These are phyloP conservation scores for Sarocladium strictum DNA, from an alignment of 2,329 filamentous ascomycete genomes.

Conservation along the genomic window DNA sequence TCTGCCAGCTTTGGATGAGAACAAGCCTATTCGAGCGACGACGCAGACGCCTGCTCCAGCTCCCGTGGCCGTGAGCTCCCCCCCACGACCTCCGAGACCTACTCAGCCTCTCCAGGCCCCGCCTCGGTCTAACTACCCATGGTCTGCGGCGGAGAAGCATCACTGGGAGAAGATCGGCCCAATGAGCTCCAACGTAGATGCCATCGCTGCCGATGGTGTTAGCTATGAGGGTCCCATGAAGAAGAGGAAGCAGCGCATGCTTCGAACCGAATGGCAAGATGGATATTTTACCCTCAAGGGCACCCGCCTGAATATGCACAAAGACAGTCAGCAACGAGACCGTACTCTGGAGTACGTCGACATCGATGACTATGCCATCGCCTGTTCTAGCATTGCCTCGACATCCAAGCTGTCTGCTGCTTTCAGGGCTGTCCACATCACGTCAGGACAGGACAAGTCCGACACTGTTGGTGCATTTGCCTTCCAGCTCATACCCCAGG, in stretches of 20 bases:
- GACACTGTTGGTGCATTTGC: conserved; percentile 64
- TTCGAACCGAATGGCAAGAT: conserved; percentile 91
- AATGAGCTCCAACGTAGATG: conserved; percentile 17
- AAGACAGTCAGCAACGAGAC: conserved; percentile 45
- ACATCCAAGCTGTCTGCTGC: conserved; percentile 79
- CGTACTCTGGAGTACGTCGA: conserved; percentile 73
- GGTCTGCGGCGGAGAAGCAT: conserved; percentile 42
- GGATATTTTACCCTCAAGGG: conserved; percentile 83
- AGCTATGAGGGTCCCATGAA: conserved; percentile 85
- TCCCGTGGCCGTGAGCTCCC: conserved; percentile 15
- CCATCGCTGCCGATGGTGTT: conserved; percentile 33
- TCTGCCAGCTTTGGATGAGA: conserved; percentile 65
- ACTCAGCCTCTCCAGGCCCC: conserved; percentile 43
- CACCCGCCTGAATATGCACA: conserved; percentile 70
- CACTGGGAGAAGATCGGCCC: conserved; percentile 23
- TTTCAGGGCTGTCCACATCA: conserved; percentile 72
- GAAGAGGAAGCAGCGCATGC: conserved; percentile 83
- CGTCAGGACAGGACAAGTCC: conserved; percentile 45
- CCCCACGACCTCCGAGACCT: conserved; percentile 28
- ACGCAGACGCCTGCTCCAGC: conserved; percentile 26
- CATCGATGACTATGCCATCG: conserved; percentile 83
- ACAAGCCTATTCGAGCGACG: conserved; percentile 38
- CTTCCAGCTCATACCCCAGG: conserved; percentile 78
- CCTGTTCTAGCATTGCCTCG: conserved; percentile 70
- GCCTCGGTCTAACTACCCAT: conserved; percentile 50